Evolutionary conservation across 2,329 filamentous ascomycete genomes (phyloP), one percentile per base, ranked within the genome.

Genomic region (Xylariomycetidae sp.): DNA sequence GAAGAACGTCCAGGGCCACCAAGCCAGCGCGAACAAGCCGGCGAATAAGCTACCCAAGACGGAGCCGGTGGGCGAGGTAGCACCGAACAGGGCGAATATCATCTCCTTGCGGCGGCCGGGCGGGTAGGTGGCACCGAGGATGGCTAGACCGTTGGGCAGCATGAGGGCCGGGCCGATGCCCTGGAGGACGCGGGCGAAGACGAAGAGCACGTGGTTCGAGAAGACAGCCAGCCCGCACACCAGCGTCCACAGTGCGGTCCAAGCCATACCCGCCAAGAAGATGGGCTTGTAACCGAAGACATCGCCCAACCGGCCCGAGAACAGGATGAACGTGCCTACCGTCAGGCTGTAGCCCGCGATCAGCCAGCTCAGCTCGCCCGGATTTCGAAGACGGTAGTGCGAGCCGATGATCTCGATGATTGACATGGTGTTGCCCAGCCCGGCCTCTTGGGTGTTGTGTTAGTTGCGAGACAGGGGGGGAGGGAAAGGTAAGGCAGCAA

Each of bases 61-160:
- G 14, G 52, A 50, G 4, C 60, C 61, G 4, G 48, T 32, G 10
- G 59, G 48, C 1, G 58, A 58, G 10, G 42, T 51, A 16, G 54
- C 60, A 10, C 56, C 58, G 39, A 62, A 61, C 12, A 59, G 22
- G 25, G 51, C 49, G 27, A 62, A 57, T 1, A 56, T 50, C 47
- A 60, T 53, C 7, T 52, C 46, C 39, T 63, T 58, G n/a, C 52
- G 53, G 12, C 38, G 37, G 2, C 60, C 58, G 0, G 52, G 50
- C 1, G 58, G 51, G 44, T 79, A 79, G 2, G 65, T 63, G 0
- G 59, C 57, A 4, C 74, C 73, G 4, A 79, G 51, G 12, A 80
- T 60, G 3, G 72, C 74, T 22, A 80, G 54, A 2, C 59, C 68
- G 44, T 78, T 79, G 0, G 75, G 74, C 13, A 79, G 52, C 28